Evolutionary conservation across 108 stramenopile species (phyloP).

Genomic region (Parietichytrium sp.): DNA sequence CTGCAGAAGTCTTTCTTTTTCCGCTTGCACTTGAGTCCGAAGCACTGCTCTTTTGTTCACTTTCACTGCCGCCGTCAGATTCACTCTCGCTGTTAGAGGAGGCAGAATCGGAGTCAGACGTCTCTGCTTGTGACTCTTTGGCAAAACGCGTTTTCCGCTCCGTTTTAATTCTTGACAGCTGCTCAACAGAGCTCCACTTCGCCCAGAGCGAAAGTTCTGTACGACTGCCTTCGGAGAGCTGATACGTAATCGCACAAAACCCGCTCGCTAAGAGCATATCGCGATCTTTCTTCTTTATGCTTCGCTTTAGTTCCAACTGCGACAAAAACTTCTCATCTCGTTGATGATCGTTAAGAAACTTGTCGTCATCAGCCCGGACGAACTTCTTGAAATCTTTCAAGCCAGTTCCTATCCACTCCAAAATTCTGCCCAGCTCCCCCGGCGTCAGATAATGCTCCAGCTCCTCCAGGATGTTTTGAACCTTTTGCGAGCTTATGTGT

Average conservation of each 20-base stretch:
- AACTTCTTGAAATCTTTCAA: not conserved
- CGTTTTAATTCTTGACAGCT: no score
- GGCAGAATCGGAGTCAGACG: no score
- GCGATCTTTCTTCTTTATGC: not conserved
- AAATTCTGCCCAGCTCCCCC: not conserved
- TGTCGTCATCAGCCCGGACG: not conserved
- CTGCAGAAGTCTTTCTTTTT: not conserved
- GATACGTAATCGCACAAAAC: no score
- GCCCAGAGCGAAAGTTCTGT: not conserved
- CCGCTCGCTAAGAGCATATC: not conserved
- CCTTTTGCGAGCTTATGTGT: not conserved
- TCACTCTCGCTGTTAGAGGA: not conserved
- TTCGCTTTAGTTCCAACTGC: not conserved
- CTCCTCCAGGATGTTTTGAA: not conserved
- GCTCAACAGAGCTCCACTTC: not conserved
- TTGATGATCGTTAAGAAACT: not conserved
- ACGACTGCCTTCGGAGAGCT: no score
- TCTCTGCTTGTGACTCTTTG: no score
- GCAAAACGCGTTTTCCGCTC: no score
- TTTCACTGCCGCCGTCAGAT: not conserved
- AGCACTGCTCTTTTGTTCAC: not conserved
- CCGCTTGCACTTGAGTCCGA: not conserved
- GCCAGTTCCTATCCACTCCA: not conserved
- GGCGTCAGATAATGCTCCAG: constrained; percentile 9
- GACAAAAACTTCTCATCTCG: not conserved